Evolutionary conservation across 2,329 filamentous ascomycete genomes (phyloP).

Genomic region (Gliomastix tumulicola): DNA sequence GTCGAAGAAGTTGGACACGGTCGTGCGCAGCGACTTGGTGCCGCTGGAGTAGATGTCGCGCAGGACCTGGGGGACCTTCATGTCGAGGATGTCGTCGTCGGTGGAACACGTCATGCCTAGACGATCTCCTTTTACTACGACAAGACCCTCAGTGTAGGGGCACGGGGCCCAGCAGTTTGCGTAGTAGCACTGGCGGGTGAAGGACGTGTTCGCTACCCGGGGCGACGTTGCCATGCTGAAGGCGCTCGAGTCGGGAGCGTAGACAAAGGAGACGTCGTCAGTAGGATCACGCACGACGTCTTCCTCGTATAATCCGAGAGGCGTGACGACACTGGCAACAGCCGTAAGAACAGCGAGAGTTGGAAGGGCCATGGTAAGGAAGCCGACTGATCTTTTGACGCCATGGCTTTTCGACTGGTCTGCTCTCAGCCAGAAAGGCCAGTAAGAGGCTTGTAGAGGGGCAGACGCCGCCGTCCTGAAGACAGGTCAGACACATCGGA

Average conservation of each 20-base stretch:
- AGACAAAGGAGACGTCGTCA: neutral
- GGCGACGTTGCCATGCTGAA: neutral
- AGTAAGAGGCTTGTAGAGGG: neutral
- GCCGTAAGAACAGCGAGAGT: neutral
- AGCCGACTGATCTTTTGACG: neutral
- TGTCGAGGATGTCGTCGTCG: conserved; percentile 7
- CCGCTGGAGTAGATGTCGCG: conserved; percentile 29
- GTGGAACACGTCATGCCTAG: too few species aligned
- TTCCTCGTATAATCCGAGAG: neutral
- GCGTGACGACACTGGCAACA: neutral
- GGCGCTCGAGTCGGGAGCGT: neutral
- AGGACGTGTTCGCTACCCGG: neutral
- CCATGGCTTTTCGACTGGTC: too few species aligned
- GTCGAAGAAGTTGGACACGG: conserved; percentile 34
- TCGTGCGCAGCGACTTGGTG: conserved; percentile 10
- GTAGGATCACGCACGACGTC: neutral
- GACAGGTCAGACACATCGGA: too few species aligned
- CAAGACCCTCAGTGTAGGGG: too few species aligned
- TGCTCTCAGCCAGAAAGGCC: too few species aligned
- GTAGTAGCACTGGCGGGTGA: neutral
- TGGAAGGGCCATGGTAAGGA: neutral
- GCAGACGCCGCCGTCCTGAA: neutral
- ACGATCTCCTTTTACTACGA: too few species aligned
- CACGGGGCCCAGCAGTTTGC: too few species aligned
- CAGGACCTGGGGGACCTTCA: conserved; percentile 20